Base-by-base conservation (phyloP, 2,329 filamentous ascomycete species). In the Balansia obtecta region DNA sequence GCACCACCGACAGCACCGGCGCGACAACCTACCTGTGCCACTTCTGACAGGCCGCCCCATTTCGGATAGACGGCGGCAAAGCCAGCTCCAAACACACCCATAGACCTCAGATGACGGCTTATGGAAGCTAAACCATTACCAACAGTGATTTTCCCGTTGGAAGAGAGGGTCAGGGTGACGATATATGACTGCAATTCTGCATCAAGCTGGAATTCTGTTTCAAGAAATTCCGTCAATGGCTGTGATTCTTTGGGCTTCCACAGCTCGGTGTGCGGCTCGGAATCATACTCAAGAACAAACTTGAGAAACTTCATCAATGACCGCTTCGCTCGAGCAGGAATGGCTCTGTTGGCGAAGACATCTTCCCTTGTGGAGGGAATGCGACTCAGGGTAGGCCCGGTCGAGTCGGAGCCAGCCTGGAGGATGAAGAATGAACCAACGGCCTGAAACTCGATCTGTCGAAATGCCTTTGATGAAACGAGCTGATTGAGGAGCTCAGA, bases 381-480 rank as follows among this genome's bases (percentile, higher is more conserved):
- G 51, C 85, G 85, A 48, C 76, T 71, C 37, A 95, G 70, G 12
- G 67, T 59, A 40, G 58, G 60, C 38, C 61, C 46, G 15, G 60
- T 56, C 13, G 58, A 55, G 18, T 58, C 59, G 27, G 61, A 61
- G 5, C 62, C 30, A 1, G 67, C 61, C 52, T 76, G 71, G 61
- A 83, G 83, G 50, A 96, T 80, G 77, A 86, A 96, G 80, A 91
- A 97, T 51, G 86, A 91, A 27, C 91, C 91, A 27, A 97, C 87
- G 30, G 91, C 88, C 54, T 93, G 79, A 58, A 97, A 97, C 63
- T 97, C 91, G 45, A 98, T 77, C 68, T 96, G 90, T 20, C 84
- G 80, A 61, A 91, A 91, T 12, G 89, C 85, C 58, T 83, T 85
- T 7, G 91, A 95, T 2, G 89, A 88, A n/a, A 97, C 87, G 15